A percentile compares a stretch with the other conserved stretches of the same genome.
These are phyloP conservation scores for Chaetomium fimeti DNA, from an alignment of 495 filamentous ascomycete genomes.

Conservation along the genomic window DNA sequence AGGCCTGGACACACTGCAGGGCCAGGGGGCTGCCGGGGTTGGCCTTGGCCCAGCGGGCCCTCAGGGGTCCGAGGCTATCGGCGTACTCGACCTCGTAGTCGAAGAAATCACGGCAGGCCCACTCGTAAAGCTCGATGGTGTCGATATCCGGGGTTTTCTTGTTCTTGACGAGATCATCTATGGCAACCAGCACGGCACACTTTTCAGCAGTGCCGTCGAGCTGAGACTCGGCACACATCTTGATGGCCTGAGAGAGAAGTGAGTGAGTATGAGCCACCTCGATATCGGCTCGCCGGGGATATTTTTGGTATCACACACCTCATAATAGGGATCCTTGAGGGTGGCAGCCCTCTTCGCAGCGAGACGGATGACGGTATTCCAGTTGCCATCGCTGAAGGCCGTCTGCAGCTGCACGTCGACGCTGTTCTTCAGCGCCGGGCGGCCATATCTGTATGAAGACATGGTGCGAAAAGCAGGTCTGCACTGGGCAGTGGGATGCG, in stretches of 20 bases:
- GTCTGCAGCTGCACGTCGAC: constrained; percentile 42
- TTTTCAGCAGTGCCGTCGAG: constrained; percentile 41
- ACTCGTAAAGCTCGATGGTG: constrained; percentile 46
- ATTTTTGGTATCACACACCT: constrained; percentile 34
- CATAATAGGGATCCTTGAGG: constrained; percentile 49
- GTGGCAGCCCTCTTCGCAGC: constrained; percentile 43
- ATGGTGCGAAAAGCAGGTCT: constrained; percentile 20
- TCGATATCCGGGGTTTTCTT: constrained; percentile 43
- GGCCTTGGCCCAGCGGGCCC: constrained; percentile 44
- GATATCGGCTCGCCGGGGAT: background rate
- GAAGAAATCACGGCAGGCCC: constrained; percentile 35
- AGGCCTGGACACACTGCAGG: constrained; percentile 42
- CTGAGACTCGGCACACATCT: constrained; percentile 46
- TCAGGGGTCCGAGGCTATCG: constrained; percentile 44
- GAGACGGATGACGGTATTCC: constrained; percentile 41
- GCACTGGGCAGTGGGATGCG: background rate
- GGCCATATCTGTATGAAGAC: constrained; percentile 31
- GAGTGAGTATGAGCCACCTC: constrained; percentile 23
- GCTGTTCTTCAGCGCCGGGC: constrained; percentile 38
- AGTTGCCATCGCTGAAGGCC: constrained; percentile 46
- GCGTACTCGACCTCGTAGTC: constrained; percentile 35
- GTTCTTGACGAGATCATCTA: constrained; percentile 43
- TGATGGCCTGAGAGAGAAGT: constrained; percentile 39
- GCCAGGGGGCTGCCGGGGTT: constrained; percentile 41
- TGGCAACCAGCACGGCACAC: constrained; percentile 33